Evolutionary conservation across 2,329 filamentous ascomycete genomes (phyloP).

Genomic region (Penicillium sp.): DNA sequence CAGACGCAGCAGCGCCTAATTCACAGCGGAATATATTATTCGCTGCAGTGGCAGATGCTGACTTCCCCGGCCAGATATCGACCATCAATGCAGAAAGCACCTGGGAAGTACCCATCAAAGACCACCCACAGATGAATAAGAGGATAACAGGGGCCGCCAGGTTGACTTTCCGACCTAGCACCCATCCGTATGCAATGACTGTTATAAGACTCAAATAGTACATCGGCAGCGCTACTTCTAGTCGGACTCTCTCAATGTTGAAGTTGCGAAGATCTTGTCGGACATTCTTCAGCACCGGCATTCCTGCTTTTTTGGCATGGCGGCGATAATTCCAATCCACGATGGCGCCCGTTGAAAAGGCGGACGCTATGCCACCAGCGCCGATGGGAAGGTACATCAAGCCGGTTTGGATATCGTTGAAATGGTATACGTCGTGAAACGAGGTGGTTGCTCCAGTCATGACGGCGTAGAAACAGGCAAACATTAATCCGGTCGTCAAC

Average conservation of each 20-base stretch:
- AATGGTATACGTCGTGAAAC: constrained; percentile 47
- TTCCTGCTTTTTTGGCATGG: constrained; percentile 60
- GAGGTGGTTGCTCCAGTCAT: constrained; percentile 48
- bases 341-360: constrained; percentile 50
- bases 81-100: constrained; percentile 47
- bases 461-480: constrained; percentile 51
- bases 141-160: constrained; percentile 36
- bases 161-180: constrained; percentile 29
- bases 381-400: constrained; percentile 37
- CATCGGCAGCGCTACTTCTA: constrained; percentile 36
- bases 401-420: constrained; percentile 49
- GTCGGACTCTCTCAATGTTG: constrained; percentile 47
- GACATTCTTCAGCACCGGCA: constrained; percentile 58
- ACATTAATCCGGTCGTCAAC: constrained; percentile 43
- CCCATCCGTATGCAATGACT: constrained; percentile 39
- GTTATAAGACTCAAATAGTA: constrained; percentile 26
- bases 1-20: constrained; percentile 40
- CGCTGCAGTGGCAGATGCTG: constrained; percentile 42
- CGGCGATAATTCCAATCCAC: constrained; percentile 74
- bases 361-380: constrained; percentile 18
- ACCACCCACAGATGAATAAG: constrained; percentile 35
- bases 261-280: constrained; percentile 39
- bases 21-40: constrained; percentile 44
- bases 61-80: constrained; percentile 39
- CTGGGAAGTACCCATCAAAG: constrained; percentile 38